Evolutionary conservation across 2,329 filamentous ascomycete genomes (phyloP).

Genomic region (Sclerotinia minor): DNA sequence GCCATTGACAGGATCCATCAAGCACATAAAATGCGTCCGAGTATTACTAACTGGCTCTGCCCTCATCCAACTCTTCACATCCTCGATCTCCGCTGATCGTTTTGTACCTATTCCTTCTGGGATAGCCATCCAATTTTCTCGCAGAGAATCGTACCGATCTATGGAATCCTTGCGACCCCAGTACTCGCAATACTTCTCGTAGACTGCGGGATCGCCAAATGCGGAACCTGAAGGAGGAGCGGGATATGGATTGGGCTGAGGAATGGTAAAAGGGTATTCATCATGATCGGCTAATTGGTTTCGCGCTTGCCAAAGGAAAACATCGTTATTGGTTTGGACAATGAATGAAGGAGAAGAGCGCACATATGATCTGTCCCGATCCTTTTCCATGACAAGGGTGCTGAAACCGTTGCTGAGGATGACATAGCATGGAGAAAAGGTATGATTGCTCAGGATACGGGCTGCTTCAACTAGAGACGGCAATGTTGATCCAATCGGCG

Average conservation of each 20-base stretch:
- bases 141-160: conserved; percentile 43
- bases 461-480: conserved; percentile 29
- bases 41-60: conserved; percentile 57
- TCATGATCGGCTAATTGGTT: conserved; percentile 23
- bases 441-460: conserved; percentile 42
- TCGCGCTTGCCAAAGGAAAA: background rate
- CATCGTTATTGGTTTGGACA: conserved; percentile 57
- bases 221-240: conserved; percentile 12
- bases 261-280: conserved; percentile 16
- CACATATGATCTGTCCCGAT: conserved; percentile 49
- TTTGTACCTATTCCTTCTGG: conserved; percentile 28
- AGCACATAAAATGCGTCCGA: conserved; percentile 56
- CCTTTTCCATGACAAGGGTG: conserved; percentile 57
- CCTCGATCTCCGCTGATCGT: conserved; percentile 39
- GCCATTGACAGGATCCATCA: conserved; percentile 56
- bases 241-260: background rate
- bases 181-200: conserved; percentile 41
- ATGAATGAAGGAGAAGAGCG: conserved; percentile 53
- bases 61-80: conserved; percentile 50
- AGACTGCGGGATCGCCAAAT: conserved; percentile 29
- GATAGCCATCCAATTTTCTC: conserved; percentile 29
- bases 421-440: conserved; percentile 57
- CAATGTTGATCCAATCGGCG: conserved; percentile 26
- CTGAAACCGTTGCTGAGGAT: conserved; percentile 53
- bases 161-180: conserved; percentile 41